Base-by-base conservation (phyloP, 2,329 filamentous ascomycete species). In the Calcarisporium arbuscula region DNA sequence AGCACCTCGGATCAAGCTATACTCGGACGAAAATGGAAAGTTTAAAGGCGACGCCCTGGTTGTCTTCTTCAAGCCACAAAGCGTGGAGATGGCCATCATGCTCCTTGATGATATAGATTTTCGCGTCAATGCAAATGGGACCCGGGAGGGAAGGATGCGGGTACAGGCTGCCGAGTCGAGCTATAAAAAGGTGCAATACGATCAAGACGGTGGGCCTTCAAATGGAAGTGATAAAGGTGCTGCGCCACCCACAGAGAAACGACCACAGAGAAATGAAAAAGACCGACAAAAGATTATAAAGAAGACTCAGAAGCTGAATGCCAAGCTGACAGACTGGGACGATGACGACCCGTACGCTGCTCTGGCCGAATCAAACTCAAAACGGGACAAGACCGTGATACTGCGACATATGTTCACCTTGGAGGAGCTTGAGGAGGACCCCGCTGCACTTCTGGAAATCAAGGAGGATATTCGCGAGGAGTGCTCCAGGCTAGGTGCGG, bases 1-100 rank as follows among this genome's bases (percentile, higher is more conserved):
- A 37, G 76, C 80, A 29, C 86, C 87, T 28, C 82, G 92, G 23
- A 90, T 98, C 62, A 96, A 95, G 64, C 77, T 98, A 59, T 98
- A 98, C 62, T 77, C 70, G 15, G 81, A 95, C 54, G 77, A 83
- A 2, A 63, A 80, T 2, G 92, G 88, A 15, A 75, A 78, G 12
- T 94, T 95, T 70, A 96, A 95, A 56, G 92, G 92, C 41, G 89
- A 96, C 54, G 89, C 86, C 3, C 71, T 98, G 20, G 70, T 98
- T 35, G 85, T 96, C 22, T 98, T 94, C 64, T 95, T 95, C 72
- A 86, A 92, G 49, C 84, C 88, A 0, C 88, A 94, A 54, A 94
- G 85, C n/a, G 90, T 98, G 39, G 68, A 83, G 27, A 82, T 88
- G 65, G 86, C 86, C 28, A 84, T 90, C 45, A 78, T 81, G 64